Conservation (phyloP, 225 moss, liverwort and hornwort genomes). For the Bryoerythrophyllum caledonicum region DNA sequence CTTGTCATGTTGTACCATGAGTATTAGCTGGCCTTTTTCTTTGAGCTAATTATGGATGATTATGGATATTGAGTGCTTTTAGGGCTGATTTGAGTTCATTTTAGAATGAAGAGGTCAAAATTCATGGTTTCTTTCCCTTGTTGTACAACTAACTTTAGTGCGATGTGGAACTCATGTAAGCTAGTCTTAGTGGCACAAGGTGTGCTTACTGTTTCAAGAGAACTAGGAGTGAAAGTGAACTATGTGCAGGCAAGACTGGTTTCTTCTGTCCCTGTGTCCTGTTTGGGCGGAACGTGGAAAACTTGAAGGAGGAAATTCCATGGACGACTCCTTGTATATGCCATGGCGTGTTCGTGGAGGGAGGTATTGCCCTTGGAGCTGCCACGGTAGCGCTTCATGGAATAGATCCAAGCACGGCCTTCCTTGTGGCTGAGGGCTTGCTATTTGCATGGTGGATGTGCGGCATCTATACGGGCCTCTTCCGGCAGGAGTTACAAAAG, state of each 20-base stretch:
- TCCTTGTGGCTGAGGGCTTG: slow-evolving; percentile 60
- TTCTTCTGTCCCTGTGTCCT: slow-evolving; percentile 60
- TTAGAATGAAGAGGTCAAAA: too few species aligned
- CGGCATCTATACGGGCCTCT: slow-evolving; percentile 63
- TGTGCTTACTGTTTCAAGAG: slow-evolving; percentile 6
- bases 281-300: slow-evolving; percentile 66
- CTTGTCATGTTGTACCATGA: too few species aligned
- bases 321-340: slow-evolving; percentile 69
- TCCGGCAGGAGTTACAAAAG: slow-evolving; percentile 67
- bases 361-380: slow-evolving; percentile 57
- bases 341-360: slow-evolving; percentile 64
- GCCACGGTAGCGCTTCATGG: slow-evolving; percentile 55
- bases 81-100: too few species aligned
- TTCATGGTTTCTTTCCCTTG: too few species aligned
- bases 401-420: slow-evolving; percentile 51
- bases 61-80: too few species aligned
- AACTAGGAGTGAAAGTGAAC: slow-evolving; percentile 25
- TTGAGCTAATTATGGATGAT: too few species aligned
- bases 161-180: not conserved
- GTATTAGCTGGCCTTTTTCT: too few species aligned
- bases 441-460: slow-evolving; percentile 78
- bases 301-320: slow-evolving; percentile 56
- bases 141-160: too few species aligned
- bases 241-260: slow-evolving; percentile 61
- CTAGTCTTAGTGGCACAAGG: not conserved